A percentile compares a stretch with the other conserved stretches of the same genome.
phyloP scores from a whole-genome alignment of 139 green algal genomes.

The Asterochloris sp. region DNA sequence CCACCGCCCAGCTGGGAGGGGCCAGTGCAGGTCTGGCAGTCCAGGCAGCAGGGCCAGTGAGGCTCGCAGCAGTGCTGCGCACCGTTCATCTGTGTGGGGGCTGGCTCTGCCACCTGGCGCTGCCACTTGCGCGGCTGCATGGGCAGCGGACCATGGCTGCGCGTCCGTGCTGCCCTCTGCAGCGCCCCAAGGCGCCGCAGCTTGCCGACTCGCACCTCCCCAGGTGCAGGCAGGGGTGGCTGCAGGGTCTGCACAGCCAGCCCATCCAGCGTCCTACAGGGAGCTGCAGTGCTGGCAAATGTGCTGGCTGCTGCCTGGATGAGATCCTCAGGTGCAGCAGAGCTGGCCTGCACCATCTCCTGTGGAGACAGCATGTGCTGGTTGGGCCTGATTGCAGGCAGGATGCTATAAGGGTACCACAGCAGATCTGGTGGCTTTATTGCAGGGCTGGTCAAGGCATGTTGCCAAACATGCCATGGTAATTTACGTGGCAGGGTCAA shows the following conservation, averaged over 20 bases:
- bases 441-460: too few species aligned
- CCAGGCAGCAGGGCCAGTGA: not conserved
- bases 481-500: too few species aligned
- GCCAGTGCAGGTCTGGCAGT: not conserved
- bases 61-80: not conserved
- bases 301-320: too few species aligned
- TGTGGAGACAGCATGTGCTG: too few species aligned
- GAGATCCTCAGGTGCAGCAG: too few species aligned
- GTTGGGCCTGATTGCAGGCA: too few species aligned
- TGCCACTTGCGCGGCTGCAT: conserved; percentile 5
- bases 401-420: too few species aligned
- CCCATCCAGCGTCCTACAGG: not conserved
- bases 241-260: conserved; percentile 4
- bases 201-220: not conserved
- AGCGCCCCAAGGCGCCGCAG: not conserved
- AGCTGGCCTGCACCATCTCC: too few species aligned
- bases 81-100: conserved; percentile 1
- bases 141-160: conserved; percentile 6
- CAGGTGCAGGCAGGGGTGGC: conserved; percentile 1
- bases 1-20: not conserved
- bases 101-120: not conserved
- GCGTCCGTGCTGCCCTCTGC: not conserved
- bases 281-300: too few species aligned
- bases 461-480: too few species aligned
- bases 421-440: too few species aligned